These are phyloP conservation scores for Lodderomyces beijingensis DNA, from an alignment of 1,139 yeast genomes.

Conservation along the genomic window DNA sequence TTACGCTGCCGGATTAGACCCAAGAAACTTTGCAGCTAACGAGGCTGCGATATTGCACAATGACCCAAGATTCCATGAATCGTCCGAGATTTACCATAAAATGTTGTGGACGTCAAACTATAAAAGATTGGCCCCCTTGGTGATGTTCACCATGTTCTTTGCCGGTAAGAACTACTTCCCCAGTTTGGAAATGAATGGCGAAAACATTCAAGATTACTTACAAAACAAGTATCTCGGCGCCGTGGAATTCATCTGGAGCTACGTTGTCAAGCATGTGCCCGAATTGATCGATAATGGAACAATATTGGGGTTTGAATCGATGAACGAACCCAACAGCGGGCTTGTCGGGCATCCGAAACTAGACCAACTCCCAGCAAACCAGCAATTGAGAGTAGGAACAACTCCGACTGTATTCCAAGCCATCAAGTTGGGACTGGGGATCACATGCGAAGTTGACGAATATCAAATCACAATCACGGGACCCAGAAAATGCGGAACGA, in stretches of 20 bases:
- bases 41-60: slow-evolving; percentile 79
- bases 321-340: slow-evolving; percentile 84
- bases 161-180: slow-evolving; percentile 74
- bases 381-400: slow-evolving; percentile 59
- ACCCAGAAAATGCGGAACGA: slow-evolving; percentile 59
- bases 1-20: slow-evolving; percentile 91
- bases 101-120: slow-evolving; percentile 96
- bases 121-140: slow-evolving; percentile 65
- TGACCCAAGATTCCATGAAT: slow-evolving; percentile 28
- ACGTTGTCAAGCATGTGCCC: slow-evolving; percentile 46
- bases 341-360: slow-evolving; percentile 52
- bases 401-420: slow-evolving; percentile 65
- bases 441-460: slow-evolving; percentile 57
- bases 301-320: slow-evolving; percentile 74
- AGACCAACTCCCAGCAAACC: slow-evolving; percentile 43
- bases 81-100: slow-evolving; percentile 55
- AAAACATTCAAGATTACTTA: slow-evolving; percentile 73
- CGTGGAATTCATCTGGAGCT: slow-evolving; percentile 48
- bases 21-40: slow-evolving; percentile 57
- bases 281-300: slow-evolving; percentile 49
- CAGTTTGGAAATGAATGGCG: slow-evolving; percentile 61
- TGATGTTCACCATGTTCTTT: slow-evolving; percentile 84
- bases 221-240: slow-evolving; percentile 62
- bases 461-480: slow-evolving; percentile 70
- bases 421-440: slow-evolving; percentile 68